Percentiles rank a stretch among this genome's conserved stretches.
phyloP scores from a whole-genome alignment of 371 early-diverging fungal genomes.

The Zopfochytrium polystomum region DNA sequence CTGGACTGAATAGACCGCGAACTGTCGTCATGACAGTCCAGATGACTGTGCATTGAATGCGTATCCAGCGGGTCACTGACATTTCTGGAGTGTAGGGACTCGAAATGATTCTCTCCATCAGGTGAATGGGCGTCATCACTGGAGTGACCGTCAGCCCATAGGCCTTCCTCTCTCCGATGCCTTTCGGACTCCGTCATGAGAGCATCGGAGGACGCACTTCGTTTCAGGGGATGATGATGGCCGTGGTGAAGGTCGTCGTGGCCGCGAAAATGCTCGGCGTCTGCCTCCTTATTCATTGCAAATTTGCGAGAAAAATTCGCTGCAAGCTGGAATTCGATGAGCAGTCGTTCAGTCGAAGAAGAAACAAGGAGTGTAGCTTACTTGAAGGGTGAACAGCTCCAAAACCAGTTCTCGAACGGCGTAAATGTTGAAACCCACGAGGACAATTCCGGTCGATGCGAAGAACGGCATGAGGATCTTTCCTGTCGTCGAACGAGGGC shows the following conservation, averaged over 20 bases:
- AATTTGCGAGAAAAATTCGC: slow-evolving; percentile 21
- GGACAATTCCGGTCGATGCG: slow-evolving; percentile 33
- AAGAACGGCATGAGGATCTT: slow-evolving; percentile 30
- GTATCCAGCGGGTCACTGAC: too few species aligned
- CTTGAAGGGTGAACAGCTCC: slow-evolving; percentile 43
- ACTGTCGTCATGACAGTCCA: too few species aligned
- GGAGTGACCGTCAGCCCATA: background rate
- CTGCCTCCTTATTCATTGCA: too few species aligned
- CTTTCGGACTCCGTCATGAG: background rate
- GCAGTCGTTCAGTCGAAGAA: background rate
- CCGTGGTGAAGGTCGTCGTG: too few species aligned
- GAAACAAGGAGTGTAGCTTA: slow-evolving; percentile 6
- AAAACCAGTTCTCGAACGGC: slow-evolving; percentile 43
- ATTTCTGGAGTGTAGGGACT: too few species aligned
- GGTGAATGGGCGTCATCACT: too few species aligned
- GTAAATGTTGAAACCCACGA: slow-evolving; percentile 44
- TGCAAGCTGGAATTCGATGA: slow-evolving; percentile 6
- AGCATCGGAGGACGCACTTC: background rate
- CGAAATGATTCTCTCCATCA: too few species aligned
- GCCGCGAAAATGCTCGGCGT: too few species aligned
- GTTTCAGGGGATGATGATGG: background rate
- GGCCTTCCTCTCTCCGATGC: background rate
- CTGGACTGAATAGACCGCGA: too few species aligned
- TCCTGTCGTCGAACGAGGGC: slow-evolving; percentile 34
- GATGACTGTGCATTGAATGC: too few species aligned